Conservation (phyloP, 2,329 filamentous ascomycete species). For the Diaporthe longicolla region DNA sequence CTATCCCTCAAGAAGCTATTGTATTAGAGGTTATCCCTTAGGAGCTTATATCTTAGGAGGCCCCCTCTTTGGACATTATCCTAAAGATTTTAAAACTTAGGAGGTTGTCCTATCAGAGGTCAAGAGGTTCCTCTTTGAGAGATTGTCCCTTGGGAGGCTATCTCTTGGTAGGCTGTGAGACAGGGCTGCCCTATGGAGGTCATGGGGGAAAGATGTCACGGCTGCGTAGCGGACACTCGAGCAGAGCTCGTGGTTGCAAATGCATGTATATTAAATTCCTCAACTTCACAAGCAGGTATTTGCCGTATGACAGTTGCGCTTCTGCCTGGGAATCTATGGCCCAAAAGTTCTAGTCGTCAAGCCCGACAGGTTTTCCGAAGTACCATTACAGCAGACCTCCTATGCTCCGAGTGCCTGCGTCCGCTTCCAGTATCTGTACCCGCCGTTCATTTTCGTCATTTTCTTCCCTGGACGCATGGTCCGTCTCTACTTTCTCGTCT, state of each 20-base stretch:
- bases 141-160: too few relatives aligned
- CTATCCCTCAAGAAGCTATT: too few relatives aligned
- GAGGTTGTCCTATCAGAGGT: too few relatives aligned
- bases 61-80: too few relatives aligned
- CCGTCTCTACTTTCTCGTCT: slow-evolving; percentile 77
- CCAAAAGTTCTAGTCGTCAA: neutral
- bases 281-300: neutral
- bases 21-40: too few relatives aligned
- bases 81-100: too few relatives aligned
- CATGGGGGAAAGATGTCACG: too few relatives aligned
- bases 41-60: too few relatives aligned
- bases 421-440: neutral
- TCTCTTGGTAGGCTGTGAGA: too few relatives aligned
- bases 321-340: neutral
- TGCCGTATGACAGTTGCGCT: neutral
- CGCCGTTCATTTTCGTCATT: slow-evolving; percentile 15
- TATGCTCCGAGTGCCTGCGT: neutral
- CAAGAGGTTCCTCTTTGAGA: too few relatives aligned
- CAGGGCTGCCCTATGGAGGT: too few relatives aligned
- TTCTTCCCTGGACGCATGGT: neutral
- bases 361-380: neutral
- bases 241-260: neutral
- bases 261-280: slow-evolving; percentile 1
- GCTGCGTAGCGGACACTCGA: too few relatives aligned
- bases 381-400: slow-evolving; percentile 9